Conservation (phyloP, 768 basidiomycete genomes). For the Calvatia gigantea region DNA sequence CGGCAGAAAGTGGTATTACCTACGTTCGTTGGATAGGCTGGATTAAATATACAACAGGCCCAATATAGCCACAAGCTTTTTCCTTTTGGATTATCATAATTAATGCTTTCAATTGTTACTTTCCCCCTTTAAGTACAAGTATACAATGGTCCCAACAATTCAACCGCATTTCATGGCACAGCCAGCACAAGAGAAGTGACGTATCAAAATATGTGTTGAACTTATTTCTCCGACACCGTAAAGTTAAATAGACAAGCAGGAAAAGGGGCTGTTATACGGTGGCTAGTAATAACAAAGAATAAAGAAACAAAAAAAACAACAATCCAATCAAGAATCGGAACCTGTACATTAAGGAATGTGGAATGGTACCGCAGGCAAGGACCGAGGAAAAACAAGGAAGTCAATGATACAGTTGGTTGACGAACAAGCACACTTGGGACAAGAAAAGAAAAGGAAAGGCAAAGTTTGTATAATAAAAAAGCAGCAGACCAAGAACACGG, state of each 20-base stretch:
- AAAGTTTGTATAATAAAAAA: slow-evolving; percentile 13
- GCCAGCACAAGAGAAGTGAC: slow-evolving; percentile 11
- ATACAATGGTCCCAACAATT: not conserved
- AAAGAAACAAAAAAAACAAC: not conserved
- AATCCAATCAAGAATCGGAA: slow-evolving; percentile 4
- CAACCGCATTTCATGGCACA: slow-evolving; percentile 9
- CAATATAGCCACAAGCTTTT: not conserved
- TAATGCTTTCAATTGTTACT: not conserved
- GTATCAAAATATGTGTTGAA: slow-evolving; percentile 13
- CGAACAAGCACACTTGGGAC: slow-evolving; percentile 8
- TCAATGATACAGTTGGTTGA: slow-evolving; percentile 23
- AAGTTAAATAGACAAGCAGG: slow-evolving; percentile 24
- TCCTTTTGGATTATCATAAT: slow-evolving; percentile 9
- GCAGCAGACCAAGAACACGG: slow-evolving; percentile 13
- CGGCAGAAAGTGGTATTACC: not conserved
- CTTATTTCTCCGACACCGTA: slow-evolving; percentile 12
- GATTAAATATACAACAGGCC: not conserved
- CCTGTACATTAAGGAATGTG: slow-evolving; percentile 7
- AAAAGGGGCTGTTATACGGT: slow-evolving; percentile 8
- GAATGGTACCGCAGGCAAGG: not conserved
- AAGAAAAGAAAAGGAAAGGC: slow-evolving; percentile 7
- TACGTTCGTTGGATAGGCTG: not conserved
- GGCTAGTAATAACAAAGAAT: slow-evolving; percentile 11
- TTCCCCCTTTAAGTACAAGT: not conserved
- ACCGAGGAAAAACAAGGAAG: slow-evolving; percentile 8